Evolutionary conservation across 2,329 filamentous ascomycete genomes (phyloP).

Genomic region (Coniochaeta hoffmannii): DNA sequence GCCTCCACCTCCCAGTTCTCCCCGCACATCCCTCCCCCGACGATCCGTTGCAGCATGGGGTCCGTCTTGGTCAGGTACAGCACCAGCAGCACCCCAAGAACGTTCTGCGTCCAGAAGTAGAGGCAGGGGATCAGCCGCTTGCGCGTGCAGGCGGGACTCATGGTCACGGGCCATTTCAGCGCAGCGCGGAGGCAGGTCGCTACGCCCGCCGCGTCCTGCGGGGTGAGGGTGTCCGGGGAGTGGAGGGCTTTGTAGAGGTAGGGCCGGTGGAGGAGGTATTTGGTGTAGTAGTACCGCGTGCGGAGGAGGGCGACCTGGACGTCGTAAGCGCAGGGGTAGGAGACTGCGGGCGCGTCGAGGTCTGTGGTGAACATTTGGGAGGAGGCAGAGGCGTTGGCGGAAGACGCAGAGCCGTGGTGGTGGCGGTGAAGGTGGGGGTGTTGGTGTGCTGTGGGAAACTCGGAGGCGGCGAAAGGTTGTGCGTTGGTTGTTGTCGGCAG

Average conservation of each 20-base stretch:
- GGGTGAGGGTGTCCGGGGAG: conserved; percentile 43
- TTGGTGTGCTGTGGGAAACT: not conserved
- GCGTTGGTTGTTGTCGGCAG: not conserved
- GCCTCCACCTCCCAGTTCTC: conserved; percentile 42
- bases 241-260: conserved; percentile 55
- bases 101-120: conserved; percentile 56
- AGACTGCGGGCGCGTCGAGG: conserved; percentile 32
- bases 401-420: conserved; percentile 8
- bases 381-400: conserved; percentile 8
- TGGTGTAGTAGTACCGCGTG: conserved; percentile 51
- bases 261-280: conserved; percentile 49
- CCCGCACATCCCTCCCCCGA: conserved; percentile 35
- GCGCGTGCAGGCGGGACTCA: conserved; percentile 47
- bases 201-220: conserved; percentile 46
- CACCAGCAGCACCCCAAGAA: conserved; percentile 50
- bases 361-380: conserved; percentile 41
- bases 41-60: conserved; percentile 40
- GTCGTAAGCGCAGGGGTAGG: conserved; percentile 45
- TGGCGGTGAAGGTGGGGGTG: conserved; percentile 12
- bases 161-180: conserved; percentile 52
- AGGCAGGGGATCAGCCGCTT: conserved; percentile 52
- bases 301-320: conserved; percentile 49
- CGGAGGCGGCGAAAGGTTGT: not conserved
- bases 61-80: conserved; percentile 46
- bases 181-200: conserved; percentile 49